Conservation (phyloP, 2,329 filamentous ascomycete genomes). For the Didymellaceae sp. region DNA sequence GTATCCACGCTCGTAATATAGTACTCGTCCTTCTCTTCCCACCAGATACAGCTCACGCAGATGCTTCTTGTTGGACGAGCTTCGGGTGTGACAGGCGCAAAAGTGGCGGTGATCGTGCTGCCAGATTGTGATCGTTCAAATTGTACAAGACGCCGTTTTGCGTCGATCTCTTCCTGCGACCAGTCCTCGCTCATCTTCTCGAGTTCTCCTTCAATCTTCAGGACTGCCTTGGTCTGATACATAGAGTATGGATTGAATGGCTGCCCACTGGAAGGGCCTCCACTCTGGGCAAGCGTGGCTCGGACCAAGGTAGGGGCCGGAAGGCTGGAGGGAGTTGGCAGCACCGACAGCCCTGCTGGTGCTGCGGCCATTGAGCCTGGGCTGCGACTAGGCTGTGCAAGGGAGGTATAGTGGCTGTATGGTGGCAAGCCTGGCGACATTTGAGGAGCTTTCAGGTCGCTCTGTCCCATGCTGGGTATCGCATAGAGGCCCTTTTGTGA, state of each 20-base stretch:
- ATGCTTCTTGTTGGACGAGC: constrained; percentile 84
- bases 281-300: constrained; percentile 67
- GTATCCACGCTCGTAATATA: constrained; percentile 97
- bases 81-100: constrained; percentile 78
- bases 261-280: constrained; percentile 53
- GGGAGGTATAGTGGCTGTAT: constrained; percentile 54
- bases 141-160: constrained; percentile 82
- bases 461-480: constrained; percentile 35
- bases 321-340: constrained; percentile 53
- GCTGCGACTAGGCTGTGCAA: constrained; percentile 53
- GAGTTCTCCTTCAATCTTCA: constrained; percentile 87
- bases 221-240: constrained; percentile 78
- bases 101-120: constrained; percentile 80
- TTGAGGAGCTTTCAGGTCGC: constrained; percentile 42
- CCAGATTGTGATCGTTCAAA: constrained; percentile 85
- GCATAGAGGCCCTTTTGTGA: constrained; percentile 47
- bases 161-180: constrained; percentile 80
- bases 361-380: constrained; percentile 48
- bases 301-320: constrained; percentile 68
- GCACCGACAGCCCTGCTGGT: constrained; percentile 37
- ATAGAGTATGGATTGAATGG: constrained; percentile 77
- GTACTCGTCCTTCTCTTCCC: constrained; percentile 88
- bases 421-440: constrained; percentile 46
- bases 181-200: constrained; percentile 83
- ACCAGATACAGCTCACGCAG: constrained; percentile 97